A percentile compares a stretch with the other conserved stretches of the same genome.
Evolutionary conservation across 1,139 yeast species (phyloP).

Genomic region (Suzukiozyma palmioleophila): DNA sequence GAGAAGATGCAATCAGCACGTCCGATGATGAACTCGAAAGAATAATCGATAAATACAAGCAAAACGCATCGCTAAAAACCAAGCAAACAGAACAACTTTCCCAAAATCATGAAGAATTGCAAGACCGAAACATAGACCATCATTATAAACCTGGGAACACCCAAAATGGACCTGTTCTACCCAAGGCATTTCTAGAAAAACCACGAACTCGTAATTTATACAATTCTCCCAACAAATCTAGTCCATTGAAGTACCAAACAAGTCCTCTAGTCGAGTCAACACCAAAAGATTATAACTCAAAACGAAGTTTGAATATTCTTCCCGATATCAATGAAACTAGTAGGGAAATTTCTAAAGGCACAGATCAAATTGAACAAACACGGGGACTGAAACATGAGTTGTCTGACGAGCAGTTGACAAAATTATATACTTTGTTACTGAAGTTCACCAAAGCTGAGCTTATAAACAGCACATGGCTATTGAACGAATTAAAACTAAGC

Average conservation of each 20-base stretch:
- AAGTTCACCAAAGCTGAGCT: neutral
- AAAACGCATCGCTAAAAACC: too few relatives aligned
- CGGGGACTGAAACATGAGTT: neutral
- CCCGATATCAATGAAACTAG: neutral
- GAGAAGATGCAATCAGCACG: neutral
- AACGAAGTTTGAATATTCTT: neutral
- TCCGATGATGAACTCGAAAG: constrained; percentile 1
- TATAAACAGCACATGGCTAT: constrained; percentile 1
- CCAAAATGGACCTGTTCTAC: too few relatives aligned
- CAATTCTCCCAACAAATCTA: constrained; percentile 1
- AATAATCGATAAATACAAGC: neutral
- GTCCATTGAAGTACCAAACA: constrained; percentile 2
- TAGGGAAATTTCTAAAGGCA: neutral
- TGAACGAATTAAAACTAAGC: neutral
- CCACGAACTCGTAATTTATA: neutral
- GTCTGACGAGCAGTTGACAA: constrained; percentile 3
- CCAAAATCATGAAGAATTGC: too few relatives aligned
- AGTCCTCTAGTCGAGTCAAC: constrained; percentile 2
- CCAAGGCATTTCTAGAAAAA: neutral
- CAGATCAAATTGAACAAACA: neutral
- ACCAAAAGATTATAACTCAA: neutral
- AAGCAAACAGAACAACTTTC: too few relatives aligned
- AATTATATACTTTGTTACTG: constrained; percentile 1
- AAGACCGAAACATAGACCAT: too few relatives aligned
- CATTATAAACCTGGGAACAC: too few relatives aligned